phyloP scores from a whole-genome alignment of 2,329 filamentous ascomycete species.

The Metarhizium guizhouense region DNA sequence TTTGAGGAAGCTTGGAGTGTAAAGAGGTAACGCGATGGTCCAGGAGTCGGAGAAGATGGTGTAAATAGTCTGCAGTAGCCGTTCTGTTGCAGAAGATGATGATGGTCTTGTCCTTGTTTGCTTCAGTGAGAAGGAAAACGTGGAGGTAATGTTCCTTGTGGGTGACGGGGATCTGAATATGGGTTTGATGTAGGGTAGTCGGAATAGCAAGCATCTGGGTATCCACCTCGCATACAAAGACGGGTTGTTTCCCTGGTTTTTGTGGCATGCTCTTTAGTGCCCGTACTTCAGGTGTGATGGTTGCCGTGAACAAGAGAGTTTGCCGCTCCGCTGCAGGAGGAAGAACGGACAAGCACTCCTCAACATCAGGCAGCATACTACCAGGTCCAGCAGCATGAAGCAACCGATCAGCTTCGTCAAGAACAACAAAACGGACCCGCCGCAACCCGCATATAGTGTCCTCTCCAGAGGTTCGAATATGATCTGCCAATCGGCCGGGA shows the following conservation, averaged over 20 bases:
- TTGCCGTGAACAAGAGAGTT: slow-evolving; percentile 92
- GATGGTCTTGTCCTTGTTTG: slow-evolving; percentile 64
- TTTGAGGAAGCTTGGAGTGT: slow-evolving; percentile 79
- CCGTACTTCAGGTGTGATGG: slow-evolving; percentile 84
- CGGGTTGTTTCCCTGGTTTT: slow-evolving; percentile 59
- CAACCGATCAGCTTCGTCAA: slow-evolving; percentile 91
- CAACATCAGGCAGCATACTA: slow-evolving; percentile 90
- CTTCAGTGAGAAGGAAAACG: slow-evolving; percentile 70
- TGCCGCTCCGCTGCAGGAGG: slow-evolving; percentile 74
- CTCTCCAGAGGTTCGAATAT: slow-evolving; percentile 82
- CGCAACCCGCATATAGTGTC: slow-evolving; percentile 80
- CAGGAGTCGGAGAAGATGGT: slow-evolving; percentile 77
- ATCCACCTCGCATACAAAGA: slow-evolving; percentile 86
- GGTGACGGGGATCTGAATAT: slow-evolving; percentile 80
- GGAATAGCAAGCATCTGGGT: slow-evolving; percentile 70
- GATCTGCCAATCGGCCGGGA: slow-evolving; percentile 84
- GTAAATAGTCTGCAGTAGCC: slow-evolving; percentile 76
- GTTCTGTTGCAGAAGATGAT: slow-evolving; percentile 96
- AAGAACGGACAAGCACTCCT: slow-evolving; percentile 75
- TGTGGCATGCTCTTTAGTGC: slow-evolving; percentile 72
- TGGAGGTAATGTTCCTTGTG: slow-evolving; percentile 95
- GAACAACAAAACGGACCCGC: slow-evolving; percentile 74
- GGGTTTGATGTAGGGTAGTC: slow-evolving; percentile 70
- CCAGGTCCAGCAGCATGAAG: slow-evolving; percentile 64
- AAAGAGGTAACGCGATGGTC: slow-evolving; percentile 85